Percentiles rank a stretch among this genome's conserved stretches.
These are phyloP conservation scores for Gardenia jasminoides DNA, from an alignment of 257 asterid genomes.

Conservation along the genomic window DNA sequence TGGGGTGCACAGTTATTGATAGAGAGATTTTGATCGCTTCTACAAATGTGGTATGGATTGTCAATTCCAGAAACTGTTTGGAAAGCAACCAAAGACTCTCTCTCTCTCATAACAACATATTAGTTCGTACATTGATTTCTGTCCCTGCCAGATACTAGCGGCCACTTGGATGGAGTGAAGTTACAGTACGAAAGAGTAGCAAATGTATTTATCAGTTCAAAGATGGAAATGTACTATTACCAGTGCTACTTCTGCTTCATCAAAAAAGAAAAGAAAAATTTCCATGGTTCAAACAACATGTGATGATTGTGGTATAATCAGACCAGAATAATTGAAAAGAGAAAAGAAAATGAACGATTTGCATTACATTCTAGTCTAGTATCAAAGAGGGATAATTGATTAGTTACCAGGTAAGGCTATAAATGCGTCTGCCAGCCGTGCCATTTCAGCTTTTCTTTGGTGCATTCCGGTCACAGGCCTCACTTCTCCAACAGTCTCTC, in stretches of 20 bases:
- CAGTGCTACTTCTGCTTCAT: too few relatives aligned
- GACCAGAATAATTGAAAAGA: too few relatives aligned
- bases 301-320: too few relatives aligned
- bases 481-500: slow-evolving; percentile 92
- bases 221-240: too few relatives aligned
- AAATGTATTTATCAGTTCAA: too few relatives aligned
- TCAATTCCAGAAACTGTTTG: slow-evolving; percentile 7
- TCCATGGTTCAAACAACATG: too few relatives aligned
- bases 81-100: slow-evolving; percentile 22
- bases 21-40: slow-evolving; percentile 2
- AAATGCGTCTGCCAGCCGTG: slow-evolving; percentile 90
- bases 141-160: too few relatives aligned
- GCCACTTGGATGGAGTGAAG: too few relatives aligned
- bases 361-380: too few relatives aligned
- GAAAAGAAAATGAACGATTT: too few relatives aligned
- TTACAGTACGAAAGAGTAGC: too few relatives aligned
- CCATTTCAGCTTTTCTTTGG: slow-evolving; percentile 97
- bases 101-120: background rate
- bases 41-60: slow-evolving; percentile 13
- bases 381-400: background rate
- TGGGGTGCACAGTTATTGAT: slow-evolving; percentile 5
- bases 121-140: slow-evolving; percentile 6
- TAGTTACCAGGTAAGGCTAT: slow-evolving; percentile 80
- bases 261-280: too few relatives aligned
- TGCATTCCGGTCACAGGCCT: slow-evolving; percentile 90